Evolutionary conservation across 1,139 yeast species (phyloP).

Genomic region (Geotrichum carabidarum): DNA sequence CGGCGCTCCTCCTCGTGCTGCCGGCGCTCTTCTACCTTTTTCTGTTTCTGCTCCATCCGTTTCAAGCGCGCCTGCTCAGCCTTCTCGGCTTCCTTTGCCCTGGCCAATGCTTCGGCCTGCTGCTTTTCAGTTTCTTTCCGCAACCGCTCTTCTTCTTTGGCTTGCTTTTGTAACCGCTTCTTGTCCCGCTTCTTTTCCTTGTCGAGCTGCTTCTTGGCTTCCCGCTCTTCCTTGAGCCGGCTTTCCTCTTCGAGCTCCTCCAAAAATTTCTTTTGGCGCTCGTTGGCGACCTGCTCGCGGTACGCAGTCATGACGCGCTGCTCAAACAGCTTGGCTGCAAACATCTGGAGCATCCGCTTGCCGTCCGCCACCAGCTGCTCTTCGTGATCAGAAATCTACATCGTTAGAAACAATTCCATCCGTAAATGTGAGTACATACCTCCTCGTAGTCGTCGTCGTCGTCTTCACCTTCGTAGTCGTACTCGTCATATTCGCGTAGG

Average conservation of each 20-base stretch:
- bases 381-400: conserved; percentile 44
- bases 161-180: conserved; percentile 61
- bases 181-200: conserved; percentile 76
- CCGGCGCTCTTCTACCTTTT: conserved; percentile 44
- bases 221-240: conserved; percentile 60
- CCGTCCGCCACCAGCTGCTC: conserved; percentile 70
- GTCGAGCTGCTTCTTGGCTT: conserved; percentile 63
- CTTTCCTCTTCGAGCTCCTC: conserved; percentile 79
- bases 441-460: conserved; percentile 15
- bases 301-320: conserved; percentile 66
- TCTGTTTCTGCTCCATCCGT: conserved; percentile 47
- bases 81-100: conserved; percentile 45
- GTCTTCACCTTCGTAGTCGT: conserved; percentile 33
- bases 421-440: conserved; percentile 4
- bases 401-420: background rate
- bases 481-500: conserved; percentile 38
- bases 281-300: conserved; percentile 68
- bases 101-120: conserved; percentile 45
- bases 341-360: conserved; percentile 66
- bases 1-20: conserved; percentile 35
- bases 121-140: conserved; percentile 56
- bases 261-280: conserved; percentile 62
- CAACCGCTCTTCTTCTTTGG: conserved; percentile 69
- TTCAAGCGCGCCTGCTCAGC: conserved; percentile 53
- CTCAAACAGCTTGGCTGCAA: conserved; percentile 72